phyloP scores from a whole-genome alignment of 2,329 filamentous ascomycete genomes.

The Didymella lethalis region DNA sequence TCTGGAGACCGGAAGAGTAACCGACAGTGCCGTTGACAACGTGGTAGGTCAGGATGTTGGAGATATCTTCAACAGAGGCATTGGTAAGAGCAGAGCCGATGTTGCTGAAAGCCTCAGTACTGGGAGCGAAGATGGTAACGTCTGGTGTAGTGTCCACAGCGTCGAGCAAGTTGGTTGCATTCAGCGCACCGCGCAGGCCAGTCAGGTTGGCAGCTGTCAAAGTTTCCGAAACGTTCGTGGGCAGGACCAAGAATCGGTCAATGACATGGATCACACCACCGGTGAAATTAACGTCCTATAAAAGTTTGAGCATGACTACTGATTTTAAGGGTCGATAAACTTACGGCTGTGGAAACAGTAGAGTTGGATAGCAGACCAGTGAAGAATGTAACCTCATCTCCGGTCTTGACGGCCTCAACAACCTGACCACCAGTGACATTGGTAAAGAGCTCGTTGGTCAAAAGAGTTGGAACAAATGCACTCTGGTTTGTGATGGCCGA shows the following conservation, averaged over 20 bases:
- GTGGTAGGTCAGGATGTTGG: slow-evolving; percentile 69
- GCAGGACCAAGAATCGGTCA: slow-evolving; percentile 54
- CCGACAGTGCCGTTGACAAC: slow-evolving; percentile 64
- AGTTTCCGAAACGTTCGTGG: slow-evolving; percentile 42
- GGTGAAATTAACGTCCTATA: slow-evolving; percentile 54
- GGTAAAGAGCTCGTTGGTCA: slow-evolving; percentile 61
- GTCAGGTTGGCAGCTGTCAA: slow-evolving; percentile 49
- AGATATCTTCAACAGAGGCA: slow-evolving; percentile 58
- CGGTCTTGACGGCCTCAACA: slow-evolving; percentile 56
- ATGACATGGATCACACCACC: slow-evolving; percentile 59
- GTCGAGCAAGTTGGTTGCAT: slow-evolving; percentile 49
- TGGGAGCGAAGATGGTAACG: slow-evolving; percentile 71
- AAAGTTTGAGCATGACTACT: slow-evolving; percentile 3
- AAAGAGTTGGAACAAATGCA: slow-evolving; percentile 57
- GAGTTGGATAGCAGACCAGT: slow-evolving; percentile 61
- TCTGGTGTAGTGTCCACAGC: slow-evolving; percentile 55
- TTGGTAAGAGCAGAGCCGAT: slow-evolving; percentile 63
- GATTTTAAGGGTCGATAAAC: slow-evolving; percentile 27
- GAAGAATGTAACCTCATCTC: slow-evolving; percentile 59
- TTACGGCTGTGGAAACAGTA: slow-evolving; percentile 59
- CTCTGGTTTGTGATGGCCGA: slow-evolving; percentile 51
- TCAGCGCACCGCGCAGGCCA: slow-evolving; percentile 53
- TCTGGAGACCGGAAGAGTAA: slow-evolving; percentile 59
- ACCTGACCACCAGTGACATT: slow-evolving; percentile 69
- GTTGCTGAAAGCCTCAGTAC: slow-evolving; percentile 65